Base-by-base conservation (phyloP, 805 yeast genomes). In the Metschnikowia baotianmanensis region DNA sequence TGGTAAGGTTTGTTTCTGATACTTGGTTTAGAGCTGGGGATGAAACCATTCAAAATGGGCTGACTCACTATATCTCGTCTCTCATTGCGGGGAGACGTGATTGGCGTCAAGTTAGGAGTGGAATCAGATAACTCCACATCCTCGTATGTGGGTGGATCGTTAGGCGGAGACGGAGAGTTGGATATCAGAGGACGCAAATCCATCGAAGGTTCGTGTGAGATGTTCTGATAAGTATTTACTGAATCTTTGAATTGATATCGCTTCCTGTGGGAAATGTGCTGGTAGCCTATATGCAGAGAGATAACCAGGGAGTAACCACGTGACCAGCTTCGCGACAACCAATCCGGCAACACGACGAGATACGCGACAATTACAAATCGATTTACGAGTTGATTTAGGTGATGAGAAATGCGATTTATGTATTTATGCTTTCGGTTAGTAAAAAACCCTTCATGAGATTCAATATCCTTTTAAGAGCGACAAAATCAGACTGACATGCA, bases 401-500 rank as follows among this genome's bases (percentile, higher is more conserved):
- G n/a, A n/a, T n/a, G n/a, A n/a, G n/a, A n/a, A n/a, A n/a, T n/a
- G n/a, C n/a, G n/a, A n/a, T n/a, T n/a, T n/a, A n/a, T n/a, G n/a
- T n/a, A n/a, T n/a, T n/a, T n/a, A 13, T n/a, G 15, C 40, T 37
- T 31, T 13, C 11, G 21, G 40, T 37, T 37, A 37, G 40, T 37
- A 37, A 7, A 11, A 8, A 23, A 28, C n/a, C n/a, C 15, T 15
- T 25, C 7, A 25, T 25, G 13, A 9, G 12, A 7, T 25, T 11
- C 28, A 3, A 25, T 12, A 15, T n/a, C n/a, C n/a, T n/a, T n/a
- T 12, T 25, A 8, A 16, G 12, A 9, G n/a, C 15, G 16, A 22
- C 16, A 31, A 27, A 45, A 53, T 64, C 69, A 64, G 69, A 62
- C 69, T 64, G 69, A 64, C 69, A 61, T 64, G 69, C 69, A 64